phyloP scores from a whole-genome alignment of 2,329 filamentous ascomycete genomes.

The Talaromyces sp. region DNA sequence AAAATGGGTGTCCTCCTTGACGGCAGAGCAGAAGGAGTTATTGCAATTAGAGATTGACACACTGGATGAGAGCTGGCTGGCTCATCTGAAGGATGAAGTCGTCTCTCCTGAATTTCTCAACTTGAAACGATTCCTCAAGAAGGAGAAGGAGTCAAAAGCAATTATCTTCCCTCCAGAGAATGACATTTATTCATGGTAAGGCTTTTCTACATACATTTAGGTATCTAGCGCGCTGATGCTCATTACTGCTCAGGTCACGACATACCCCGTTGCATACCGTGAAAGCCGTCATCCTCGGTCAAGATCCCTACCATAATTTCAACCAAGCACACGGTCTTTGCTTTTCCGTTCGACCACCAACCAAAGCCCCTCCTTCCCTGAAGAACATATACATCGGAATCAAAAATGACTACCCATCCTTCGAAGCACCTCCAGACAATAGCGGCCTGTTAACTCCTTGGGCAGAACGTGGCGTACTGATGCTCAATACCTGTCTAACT shows the following conservation, averaged over 20 bases:
- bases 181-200: constrained; percentile 92
- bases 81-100: constrained; percentile 82
- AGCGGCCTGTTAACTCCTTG: constrained; percentile 84
- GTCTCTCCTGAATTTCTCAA: constrained; percentile 74
- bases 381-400: constrained; percentile 90
- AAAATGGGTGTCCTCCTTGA: constrained; percentile 80
- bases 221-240: constrained; percentile 19
- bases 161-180: constrained; percentile 83
- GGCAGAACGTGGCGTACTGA: constrained; percentile 87
- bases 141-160: constrained; percentile 68
- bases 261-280: constrained; percentile 85
- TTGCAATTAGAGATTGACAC: constrained; percentile 89
- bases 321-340: constrained; percentile 96
- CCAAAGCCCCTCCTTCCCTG: constrained; percentile 81
- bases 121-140: constrained; percentile 80
- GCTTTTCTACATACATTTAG: constrained; percentile 5
- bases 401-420: constrained; percentile 81
- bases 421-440: constrained; percentile 69
- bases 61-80: constrained; percentile 86
- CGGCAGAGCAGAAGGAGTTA: constrained; percentile 74
- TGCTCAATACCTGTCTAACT: constrained; percentile 93
- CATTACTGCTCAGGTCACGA: constrained; percentile 67
- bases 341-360: constrained; percentile 90
- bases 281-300: constrained; percentile 89
- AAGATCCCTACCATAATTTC: constrained; percentile 94